phyloP scores from a whole-genome alignment of 169 alveolate species.

The Eimeria falciformis region DNA sequence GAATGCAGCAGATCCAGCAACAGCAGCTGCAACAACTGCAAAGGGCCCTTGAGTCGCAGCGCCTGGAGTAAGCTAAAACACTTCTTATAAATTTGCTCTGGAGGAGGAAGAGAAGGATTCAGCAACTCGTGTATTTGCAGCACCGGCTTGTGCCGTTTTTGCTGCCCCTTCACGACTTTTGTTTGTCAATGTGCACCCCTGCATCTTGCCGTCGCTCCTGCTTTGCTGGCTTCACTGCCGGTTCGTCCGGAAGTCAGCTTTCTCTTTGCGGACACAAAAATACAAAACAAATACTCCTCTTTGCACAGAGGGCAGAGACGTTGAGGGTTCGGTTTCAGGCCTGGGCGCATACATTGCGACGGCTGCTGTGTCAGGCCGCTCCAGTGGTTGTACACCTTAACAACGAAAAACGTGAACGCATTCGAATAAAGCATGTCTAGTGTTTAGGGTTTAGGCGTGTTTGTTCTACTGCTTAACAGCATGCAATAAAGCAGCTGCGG shows the following conservation, averaged over 20 bases:
- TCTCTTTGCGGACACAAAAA: background rate
- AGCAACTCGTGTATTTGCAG: background rate
- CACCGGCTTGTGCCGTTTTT: background rate
- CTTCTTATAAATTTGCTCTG: too few relatives aligned
- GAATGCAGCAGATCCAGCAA: slow-evolving; percentile 64
- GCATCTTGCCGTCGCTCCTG: slow-evolving; percentile 26
- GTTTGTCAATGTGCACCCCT: background rate
- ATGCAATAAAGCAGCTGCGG: too few relatives aligned
- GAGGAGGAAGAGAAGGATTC: background rate
- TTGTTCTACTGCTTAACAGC: too few relatives aligned
- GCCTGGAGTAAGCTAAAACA: slow-evolving; percentile 35
- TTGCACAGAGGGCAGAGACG: slow-evolving; percentile 16
- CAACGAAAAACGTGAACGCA: too few relatives aligned
- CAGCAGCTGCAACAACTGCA: slow-evolving; percentile 73
- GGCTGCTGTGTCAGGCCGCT: too few relatives aligned
- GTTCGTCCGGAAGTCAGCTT: background rate
- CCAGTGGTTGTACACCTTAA: too few relatives aligned
- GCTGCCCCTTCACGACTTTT: background rate
- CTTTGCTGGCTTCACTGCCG: background rate
- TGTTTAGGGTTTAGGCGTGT: too few relatives aligned
- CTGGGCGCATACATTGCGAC: background rate
- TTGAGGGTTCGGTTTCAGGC: background rate
- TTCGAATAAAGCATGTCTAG: too few relatives aligned
- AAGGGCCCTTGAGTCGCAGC: slow-evolving; percentile 68
- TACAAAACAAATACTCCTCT: too few relatives aligned